These are phyloP conservation scores for Podaxis rugospora DNA, from an alignment of 768 basidiomycete genomes.

Conservation along the genomic window DNA sequence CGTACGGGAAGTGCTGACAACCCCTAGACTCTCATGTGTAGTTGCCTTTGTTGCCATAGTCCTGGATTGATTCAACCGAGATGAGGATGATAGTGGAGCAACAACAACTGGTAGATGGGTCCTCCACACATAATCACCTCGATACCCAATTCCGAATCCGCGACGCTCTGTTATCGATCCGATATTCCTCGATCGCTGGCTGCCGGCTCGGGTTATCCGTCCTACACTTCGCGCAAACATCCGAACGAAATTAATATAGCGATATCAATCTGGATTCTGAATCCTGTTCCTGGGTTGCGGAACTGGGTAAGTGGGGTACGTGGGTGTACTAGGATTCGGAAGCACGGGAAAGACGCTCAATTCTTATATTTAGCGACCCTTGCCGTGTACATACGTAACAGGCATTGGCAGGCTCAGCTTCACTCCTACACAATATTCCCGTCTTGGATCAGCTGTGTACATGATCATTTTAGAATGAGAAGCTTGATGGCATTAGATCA, in stretches of 20 bases:
- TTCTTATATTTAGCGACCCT: background rate
- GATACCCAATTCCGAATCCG: background rate
- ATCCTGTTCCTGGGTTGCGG: background rate
- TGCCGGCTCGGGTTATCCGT: constrained; percentile 3
- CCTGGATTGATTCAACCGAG: background rate
- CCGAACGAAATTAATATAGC: background rate
- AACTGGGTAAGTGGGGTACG: too few species aligned
- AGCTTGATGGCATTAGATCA: background rate
- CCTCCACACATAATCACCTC: background rate
- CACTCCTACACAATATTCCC: background rate
- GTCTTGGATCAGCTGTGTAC: too few species aligned
- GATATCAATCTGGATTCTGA: background rate
- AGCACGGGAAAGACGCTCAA: background rate
- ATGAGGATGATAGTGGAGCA: constrained; percentile 11
- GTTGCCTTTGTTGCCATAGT: constrained; percentile 29
- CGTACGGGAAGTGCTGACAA: constrained; percentile 40
- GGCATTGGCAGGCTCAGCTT: background rate
- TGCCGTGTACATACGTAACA: background rate
- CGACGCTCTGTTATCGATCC: constrained; percentile 6
- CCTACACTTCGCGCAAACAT: background rate
- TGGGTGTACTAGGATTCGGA: background rate
- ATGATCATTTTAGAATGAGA: background rate
- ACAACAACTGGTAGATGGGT: background rate
- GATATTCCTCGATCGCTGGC: background rate
- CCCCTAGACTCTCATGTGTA: constrained; percentile 34